phyloP scores from a whole-genome alignment of 1,284 basidiomycete species.

The Mycena sp. region DNA sequence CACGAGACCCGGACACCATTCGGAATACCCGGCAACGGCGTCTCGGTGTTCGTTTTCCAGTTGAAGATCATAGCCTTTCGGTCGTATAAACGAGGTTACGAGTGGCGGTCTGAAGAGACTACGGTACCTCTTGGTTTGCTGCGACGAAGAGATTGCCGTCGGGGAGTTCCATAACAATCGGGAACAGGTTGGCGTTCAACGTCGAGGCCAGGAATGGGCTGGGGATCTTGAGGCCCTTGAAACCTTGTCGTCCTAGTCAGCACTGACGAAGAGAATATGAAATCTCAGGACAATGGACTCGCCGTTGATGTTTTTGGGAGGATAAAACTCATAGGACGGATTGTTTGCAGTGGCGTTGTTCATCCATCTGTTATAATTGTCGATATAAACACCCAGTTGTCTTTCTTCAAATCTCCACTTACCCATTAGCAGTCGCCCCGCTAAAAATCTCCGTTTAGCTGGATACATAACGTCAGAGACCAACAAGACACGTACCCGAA shows the following conservation, averaged over 20 bases:
- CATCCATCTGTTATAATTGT: conserved; percentile 34
- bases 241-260: conserved; percentile 28
- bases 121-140: conserved; percentile 66
- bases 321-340: conserved; percentile 51
- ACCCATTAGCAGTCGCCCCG: conserved; percentile 3
- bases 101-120: too few species aligned
- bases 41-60: conserved; percentile 72
- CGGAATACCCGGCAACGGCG: conserved; percentile 72
- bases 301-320: conserved; percentile 54
- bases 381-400: conserved; percentile 35
- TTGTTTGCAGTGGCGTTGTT: conserved; percentile 39
- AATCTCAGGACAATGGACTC: conserved; percentile 34
- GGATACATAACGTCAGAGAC: not conserved
- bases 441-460: not conserved
- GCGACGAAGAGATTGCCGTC: conserved; percentile 79
- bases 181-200: conserved; percentile 67
- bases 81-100: too few species aligned
- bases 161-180: conserved; percentile 65
- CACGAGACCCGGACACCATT: conserved; percentile 85
- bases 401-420: not conserved
- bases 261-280: conserved; percentile 26
- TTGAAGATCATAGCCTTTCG: conserved; percentile 77
- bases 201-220: conserved; percentile 60
- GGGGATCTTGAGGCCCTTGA: conserved; percentile 41
- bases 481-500: conserved; percentile 26